These are phyloP conservation scores for Apiospora sp. DNA, from an alignment of 2,329 filamentous ascomycete genomes.

Conservation along the genomic window DNA sequence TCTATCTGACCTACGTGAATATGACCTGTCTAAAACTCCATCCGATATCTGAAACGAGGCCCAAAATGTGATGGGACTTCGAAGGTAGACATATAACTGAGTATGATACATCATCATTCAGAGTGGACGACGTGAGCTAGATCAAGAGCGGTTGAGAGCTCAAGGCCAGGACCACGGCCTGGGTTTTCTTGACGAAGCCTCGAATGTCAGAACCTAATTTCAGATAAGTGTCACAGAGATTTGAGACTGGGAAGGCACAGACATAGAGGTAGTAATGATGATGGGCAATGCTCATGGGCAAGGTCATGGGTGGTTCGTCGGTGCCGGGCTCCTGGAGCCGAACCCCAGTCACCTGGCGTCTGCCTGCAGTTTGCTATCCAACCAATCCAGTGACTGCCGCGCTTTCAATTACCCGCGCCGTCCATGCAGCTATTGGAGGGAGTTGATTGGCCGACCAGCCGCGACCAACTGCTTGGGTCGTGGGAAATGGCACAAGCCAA, in stretches of 20 bases:
- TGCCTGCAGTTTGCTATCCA: neutral
- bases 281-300: neutral
- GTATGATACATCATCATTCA: neutral
- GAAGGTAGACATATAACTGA: neutral
- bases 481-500: neutral
- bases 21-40: neutral
- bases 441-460: neutral
- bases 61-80: neutral
- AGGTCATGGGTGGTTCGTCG: neutral
- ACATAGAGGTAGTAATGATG: neutral
- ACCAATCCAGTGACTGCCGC: neutral
- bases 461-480: neutral
- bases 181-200: neutral
- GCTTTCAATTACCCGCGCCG: neutral
- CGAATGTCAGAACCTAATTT: neutral
- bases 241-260: neutral
- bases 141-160: neutral
- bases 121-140: neutral
- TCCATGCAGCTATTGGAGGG: accelerated
- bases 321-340: neutral
- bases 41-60: neutral
- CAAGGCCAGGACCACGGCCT: neutral
- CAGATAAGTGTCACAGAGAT: neutral
- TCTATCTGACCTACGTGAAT: neutral
- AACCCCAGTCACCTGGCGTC: neutral